Base-by-base conservation (phyloP, 495 filamentous ascomycete genomes). In the Pyrenula aspistea region DNA sequence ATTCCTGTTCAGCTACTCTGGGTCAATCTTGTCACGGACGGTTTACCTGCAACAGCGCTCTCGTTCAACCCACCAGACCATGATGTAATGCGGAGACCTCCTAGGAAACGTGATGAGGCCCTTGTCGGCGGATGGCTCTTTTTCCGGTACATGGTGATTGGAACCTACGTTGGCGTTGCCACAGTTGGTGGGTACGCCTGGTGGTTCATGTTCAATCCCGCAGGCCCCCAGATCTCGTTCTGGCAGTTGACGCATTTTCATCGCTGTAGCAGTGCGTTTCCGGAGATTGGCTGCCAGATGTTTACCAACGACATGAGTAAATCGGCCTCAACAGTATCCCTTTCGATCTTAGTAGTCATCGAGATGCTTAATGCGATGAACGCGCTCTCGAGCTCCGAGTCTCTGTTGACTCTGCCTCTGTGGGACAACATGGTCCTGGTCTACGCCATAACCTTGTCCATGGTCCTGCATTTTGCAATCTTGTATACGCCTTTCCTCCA, bases 301-400 rank as follows among this genome's bases (percentile, higher is more conserved):
- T 99, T 99, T 74, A 68, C 77, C 53, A 88, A 95, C 63, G 83
- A 93, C 59, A 87, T 89, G 81, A 79, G 89, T 58, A 93, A 89
- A 69, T 83, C 91, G 21, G 94, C 90, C 2, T 96, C 92, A n/a
- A 99, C 94, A 2, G 82, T 97, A 25, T 95, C 90, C 19, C 81
- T 99, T 36, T 94, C 80, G 22, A 87, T 87, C 66, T 80, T 99
- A 23, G 94, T 99, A 24, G 90, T 96, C 59, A 97, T 99, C 66
- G 94, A 99, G 77, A 99, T 99, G 94, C 76, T 99, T 62, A 99
- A 99, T 72, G 94, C 94, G 57, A 95, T 99, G 89, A 99, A 99
- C 68, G 93, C 93, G 1, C 80, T 99, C 15, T 96, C 91, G 15
- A 94, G 89, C 10, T 92, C 88, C 71, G 94, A 97, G 70, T 95